phyloP scores from a whole-genome alignment of 2,329 filamentous ascomycete species.

The Periconia macrospinosa region DNA sequence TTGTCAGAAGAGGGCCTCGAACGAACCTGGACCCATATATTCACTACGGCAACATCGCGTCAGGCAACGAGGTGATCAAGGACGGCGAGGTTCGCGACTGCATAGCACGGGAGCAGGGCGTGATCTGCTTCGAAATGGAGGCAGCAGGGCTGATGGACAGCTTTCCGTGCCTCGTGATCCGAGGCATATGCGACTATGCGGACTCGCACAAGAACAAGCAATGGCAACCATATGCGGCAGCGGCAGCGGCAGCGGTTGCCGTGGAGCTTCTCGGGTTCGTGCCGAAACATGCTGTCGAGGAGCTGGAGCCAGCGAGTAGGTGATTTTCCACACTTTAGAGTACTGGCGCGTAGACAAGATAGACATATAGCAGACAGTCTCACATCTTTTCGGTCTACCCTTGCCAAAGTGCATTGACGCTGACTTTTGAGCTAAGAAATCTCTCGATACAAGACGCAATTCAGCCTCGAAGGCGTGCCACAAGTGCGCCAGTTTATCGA shows the following conservation, averaged over 20 bases:
- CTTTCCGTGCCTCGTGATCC: slow-evolving; percentile 18
- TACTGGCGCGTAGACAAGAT: too few species aligned
- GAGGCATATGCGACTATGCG: slow-evolving; percentile 20
- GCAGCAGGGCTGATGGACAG: slow-evolving; percentile 22
- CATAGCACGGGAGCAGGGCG: slow-evolving; percentile 6
- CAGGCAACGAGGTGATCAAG: slow-evolving; percentile 5
- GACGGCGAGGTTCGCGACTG: slow-evolving; percentile 4
- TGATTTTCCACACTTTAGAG: not conserved
- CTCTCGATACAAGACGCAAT: not conserved
- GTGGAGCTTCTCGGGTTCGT: slow-evolving; percentile 16
- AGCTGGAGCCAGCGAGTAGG: slow-evolving; percentile 6
- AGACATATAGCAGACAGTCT: too few species aligned
- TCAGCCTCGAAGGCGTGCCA: slow-evolving; percentile 12
- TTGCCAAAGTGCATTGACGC: not conserved
- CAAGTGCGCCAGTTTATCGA: slow-evolving; percentile 16
- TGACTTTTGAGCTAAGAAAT: not conserved
- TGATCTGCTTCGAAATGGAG: slow-evolving; percentile 14
- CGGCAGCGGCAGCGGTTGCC: slow-evolving; percentile 12
- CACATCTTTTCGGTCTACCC: not conserved
- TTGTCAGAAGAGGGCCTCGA: not conserved
- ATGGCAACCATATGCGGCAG: slow-evolving; percentile 17
- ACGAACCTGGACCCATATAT: not conserved
- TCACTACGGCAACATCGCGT: slow-evolving; percentile 6
- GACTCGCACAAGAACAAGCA: slow-evolving; percentile 20
- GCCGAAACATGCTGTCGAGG: not conserved